Evolutionary conservation across 2,329 filamentous ascomycete species (phyloP).

Genomic region (Clarireedia hainanense): DNA sequence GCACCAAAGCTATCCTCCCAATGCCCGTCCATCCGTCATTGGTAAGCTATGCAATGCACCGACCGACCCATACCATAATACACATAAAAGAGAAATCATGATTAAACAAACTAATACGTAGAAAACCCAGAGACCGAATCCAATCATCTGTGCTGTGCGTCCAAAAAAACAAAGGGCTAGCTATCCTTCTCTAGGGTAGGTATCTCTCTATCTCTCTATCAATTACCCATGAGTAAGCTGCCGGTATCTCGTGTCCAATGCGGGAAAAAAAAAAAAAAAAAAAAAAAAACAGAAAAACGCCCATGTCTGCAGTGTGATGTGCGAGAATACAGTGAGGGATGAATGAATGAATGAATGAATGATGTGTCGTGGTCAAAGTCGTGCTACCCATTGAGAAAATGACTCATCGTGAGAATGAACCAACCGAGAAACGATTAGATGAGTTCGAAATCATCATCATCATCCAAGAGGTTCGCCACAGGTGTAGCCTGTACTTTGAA

Average conservation of each 20-base stretch:
- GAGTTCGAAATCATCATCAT: constrained; percentile 29
- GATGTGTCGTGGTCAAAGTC: not conserved
- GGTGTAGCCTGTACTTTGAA: not conserved
- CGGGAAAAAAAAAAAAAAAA: not conserved
- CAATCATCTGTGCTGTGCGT: not conserved
- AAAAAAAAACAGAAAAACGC: not conserved
- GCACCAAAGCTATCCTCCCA: constrained; percentile 10
- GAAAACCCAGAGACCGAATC: not conserved
- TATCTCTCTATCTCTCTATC: not conserved
- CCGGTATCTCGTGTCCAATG: not conserved
- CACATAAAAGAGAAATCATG: not conserved
- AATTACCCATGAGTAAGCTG: constrained; percentile 6
- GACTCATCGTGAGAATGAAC: not conserved
- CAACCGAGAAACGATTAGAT: constrained; percentile 16
- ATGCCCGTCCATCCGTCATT: not conserved
- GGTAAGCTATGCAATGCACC: constrained; percentile 9
- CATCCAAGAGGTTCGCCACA: constrained; percentile 11
- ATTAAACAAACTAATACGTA: no score
- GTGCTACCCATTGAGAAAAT: not conserved
- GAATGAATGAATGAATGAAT: not conserved
- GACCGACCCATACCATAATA: not conserved
- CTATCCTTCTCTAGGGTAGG: constrained; percentile 6
- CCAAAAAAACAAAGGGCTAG: constrained; percentile 2
- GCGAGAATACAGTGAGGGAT: not conserved
- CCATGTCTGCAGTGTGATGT: not conserved